These are phyloP conservation scores for Toxoplasma gondii DNA, from an alignment of 169 alveolate genomes.

Conservation along the genomic window DNA sequence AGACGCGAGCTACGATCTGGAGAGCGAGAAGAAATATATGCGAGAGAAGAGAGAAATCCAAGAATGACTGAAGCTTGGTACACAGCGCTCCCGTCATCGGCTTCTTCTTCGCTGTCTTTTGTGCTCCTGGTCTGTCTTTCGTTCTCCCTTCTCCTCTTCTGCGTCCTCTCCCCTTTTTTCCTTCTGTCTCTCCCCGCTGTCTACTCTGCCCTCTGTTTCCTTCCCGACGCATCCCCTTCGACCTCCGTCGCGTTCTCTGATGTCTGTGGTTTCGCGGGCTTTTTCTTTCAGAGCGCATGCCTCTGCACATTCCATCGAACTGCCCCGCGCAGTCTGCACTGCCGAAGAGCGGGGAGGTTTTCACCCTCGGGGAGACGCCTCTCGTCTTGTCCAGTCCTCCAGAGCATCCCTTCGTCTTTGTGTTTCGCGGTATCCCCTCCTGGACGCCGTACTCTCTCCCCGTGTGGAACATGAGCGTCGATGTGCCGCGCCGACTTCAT, in stretches of 20 bases:
- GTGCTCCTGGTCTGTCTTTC: too few species aligned
- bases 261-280: neutral
- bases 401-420: slow-evolving; percentile 46
- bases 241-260: neutral
- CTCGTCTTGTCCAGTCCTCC: neutral
- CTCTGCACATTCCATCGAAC: slow-evolving; percentile 53
- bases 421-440: slow-evolving; percentile 19
- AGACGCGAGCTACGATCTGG: too few species aligned
- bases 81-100: neutral
- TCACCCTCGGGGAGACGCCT: slow-evolving; percentile 36
- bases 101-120: neutral
- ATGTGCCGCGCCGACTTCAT: slow-evolving; percentile 59
- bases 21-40: too few species aligned
- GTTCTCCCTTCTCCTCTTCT: neutral
- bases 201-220: neutral
- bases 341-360: slow-evolving; percentile 33
- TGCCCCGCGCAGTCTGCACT: slow-evolving; percentile 50
- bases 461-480: slow-evolving; percentile 36
- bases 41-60: too few species aligned
- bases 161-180: too few species aligned
- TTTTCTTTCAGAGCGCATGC: slow-evolving; percentile 47
- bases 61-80: neutral
- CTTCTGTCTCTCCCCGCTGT: neutral
- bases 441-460: slow-evolving; percentile 60
- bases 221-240: neutral